Evolutionary conservation across 2,329 filamentous ascomycete genomes (phyloP), one percentile per base, ranked within the genome.

Genomic region (Drechmeria coniospora): DNA sequence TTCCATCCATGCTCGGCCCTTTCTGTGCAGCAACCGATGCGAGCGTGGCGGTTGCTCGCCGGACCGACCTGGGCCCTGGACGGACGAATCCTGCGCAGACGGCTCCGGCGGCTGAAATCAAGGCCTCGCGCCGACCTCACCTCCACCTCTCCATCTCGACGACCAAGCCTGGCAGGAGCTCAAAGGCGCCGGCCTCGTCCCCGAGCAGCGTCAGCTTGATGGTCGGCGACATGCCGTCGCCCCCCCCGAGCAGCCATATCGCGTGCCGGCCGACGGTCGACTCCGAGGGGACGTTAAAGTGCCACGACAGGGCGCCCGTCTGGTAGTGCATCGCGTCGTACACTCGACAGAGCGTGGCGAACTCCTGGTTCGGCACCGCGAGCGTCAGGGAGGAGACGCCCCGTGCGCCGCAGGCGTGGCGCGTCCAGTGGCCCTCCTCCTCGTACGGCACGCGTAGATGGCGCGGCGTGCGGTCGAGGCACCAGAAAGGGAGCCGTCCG

Each of bases 401-500:
- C 10, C 57, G 38, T 0, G 57, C 66, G 0, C 60, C 61, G 6
- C 53, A 65, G 0, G 64, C 52, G 48, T 78, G 74, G 9, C 41
- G 47, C 4, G 46, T 47, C 11, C 44, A 36, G 10, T 34, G 32
- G 14, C 5, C 36, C 14, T 38, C 37, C 12, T 32, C 30, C 12
- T 44, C 38, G 1, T 50, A 51, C 0, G 73, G 69, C 3, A 76
- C 73, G 0, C 74, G 50, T 2, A 68, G 43, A n/a, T 50, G 37
- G 6, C 74, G 47, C 3, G 60, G 50, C 2, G 74, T 78, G 9
- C 67, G 49, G 43, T 80, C 75, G 25, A 78, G 59, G 40, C 70
- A 75, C 59, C 66, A 79, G 38, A 79, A 79, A 0, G 74, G 75
- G 8, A 73, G 42, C 10, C 51, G 50, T 0, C 73, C 70, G 1